These are phyloP conservation scores for Clarireedia paspali DNA, from an alignment of 2,329 filamentous ascomycete genomes.

Conservation along the genomic window DNA sequence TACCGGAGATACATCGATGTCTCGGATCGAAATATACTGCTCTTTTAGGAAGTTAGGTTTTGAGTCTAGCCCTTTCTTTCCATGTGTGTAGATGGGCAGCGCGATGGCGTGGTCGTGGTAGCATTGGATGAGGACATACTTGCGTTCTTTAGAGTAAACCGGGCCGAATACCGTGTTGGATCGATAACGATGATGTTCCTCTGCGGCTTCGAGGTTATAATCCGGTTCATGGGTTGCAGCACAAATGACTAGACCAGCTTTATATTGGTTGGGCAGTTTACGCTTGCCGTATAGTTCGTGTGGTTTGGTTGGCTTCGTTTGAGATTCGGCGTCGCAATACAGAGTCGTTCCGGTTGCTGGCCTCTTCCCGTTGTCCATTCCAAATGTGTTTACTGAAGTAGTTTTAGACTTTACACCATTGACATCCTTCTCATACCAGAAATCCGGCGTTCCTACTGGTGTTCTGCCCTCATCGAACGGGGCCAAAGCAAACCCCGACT, in stretches of 20 bases:
- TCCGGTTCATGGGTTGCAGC: background rate
- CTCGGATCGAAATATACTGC: background rate
- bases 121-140: background rate
- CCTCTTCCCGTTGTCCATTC: background rate
- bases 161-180: background rate
- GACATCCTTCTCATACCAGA: background rate
- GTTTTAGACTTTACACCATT: background rate
- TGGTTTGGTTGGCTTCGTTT: background rate
- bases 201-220: background rate
- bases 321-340: background rate
- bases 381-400: background rate
- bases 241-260: background rate
- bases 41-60: background rate
- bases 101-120: background rate
- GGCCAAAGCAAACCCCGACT: background rate
- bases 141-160: background rate
- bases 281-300: background rate
- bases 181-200: background rate
- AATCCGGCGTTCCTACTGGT: background rate
- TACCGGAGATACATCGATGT: background rate
- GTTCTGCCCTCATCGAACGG: background rate
- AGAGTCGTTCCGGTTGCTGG: background rate
- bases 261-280: background rate
- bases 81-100: background rate
- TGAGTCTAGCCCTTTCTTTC: background rate